Evolutionary conservation across 371 early-diverging fungal species (phyloP), one percentile per base, ranked within the genome.

Genomic region (Coemansia linderi): DNA sequence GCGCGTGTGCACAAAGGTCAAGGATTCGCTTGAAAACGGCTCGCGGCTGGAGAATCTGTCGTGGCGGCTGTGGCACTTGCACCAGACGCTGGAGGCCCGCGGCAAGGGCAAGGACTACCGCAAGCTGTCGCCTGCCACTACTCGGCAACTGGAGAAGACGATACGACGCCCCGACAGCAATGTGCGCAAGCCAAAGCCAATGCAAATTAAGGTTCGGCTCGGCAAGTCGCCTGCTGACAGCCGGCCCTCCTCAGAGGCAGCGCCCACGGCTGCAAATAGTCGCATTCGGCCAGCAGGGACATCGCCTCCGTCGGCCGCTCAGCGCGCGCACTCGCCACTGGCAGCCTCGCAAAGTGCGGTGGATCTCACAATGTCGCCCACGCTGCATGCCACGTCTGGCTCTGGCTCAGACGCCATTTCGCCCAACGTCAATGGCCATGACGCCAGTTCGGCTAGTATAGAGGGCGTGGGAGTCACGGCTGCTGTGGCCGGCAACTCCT

Each of bases 41-140:
- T 85, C 86, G 44, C 84, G 95, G 59, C 82, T 93, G 50, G 95
- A 95, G 73, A 95, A 95, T 76, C 84, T 95, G 65, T 89, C 92
- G 12, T 95, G 95, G 95, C 83, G 95, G 37, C 81, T 94, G 46
- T 92, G 93, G 93, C 89, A 91, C 66, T 83, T 92, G 70, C 91
- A 91, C 44, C 85, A 91, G 66, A 82, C 86, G 15, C 80, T 86
- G 67, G 89, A 84, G 38, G 83, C 86, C 19, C 83, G 81, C 24
- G 82, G 83, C 5, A 70, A 79, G 48, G 77, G 81, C 39, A 64
- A 64, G 48, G 72, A 80, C 65, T 75, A 77, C 37, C 71, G 83
- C 59, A 79, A 80, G 61, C 75, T 83, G 24, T 74, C 81, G 44
- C 77, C 83, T 1, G 65, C 71, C n/a, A 83, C 83, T 36, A 75